Base-by-base conservation (phyloP, 2,329 filamentous ascomycete genomes). In the Thielaviopsis cerberus region DNA sequence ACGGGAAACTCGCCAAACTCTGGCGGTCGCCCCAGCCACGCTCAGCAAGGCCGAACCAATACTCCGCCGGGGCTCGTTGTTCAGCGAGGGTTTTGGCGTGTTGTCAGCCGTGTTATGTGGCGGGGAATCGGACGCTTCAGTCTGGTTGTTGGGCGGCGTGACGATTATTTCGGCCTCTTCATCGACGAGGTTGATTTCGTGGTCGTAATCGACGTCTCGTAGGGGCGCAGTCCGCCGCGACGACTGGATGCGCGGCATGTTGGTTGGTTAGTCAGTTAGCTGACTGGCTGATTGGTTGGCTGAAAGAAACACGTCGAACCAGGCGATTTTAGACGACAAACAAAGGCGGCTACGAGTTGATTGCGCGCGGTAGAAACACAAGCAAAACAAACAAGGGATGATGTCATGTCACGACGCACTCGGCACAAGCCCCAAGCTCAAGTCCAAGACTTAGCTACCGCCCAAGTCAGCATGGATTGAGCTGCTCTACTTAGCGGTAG, bases 111-210 rank as follows among this genome's bases (percentile, higher is more conserved):
- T 27, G 10, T 15, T 30, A 5, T 30, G 27, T 11, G n/a, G n/a
- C n/a, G n/a, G n/a, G n/a, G n/a, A n/a, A n/a, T n/a, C n/a, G n/a
- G n/a, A n/a, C n/a, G n/a, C n/a, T 30, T 30, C 27, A 30, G 27
- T 6, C 27, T 30, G 5, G 5, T 11, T 30, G 11, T 30, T 11
- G 11, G 27, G 27, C 27, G 27, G 27, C 27, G 27, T 30, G 6
- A 8, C 27, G 8, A 45, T 30, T 15, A 17, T 45, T n/a, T 11
- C 53, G 20, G 37, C 62, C 65, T 73, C 72, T 58, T 74, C 71
- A 67, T 88, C 83, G 63, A 86, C 73, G 41, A 90, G 78, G 63
- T 67, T 71, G 66, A 90, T 89, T 67, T 83, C 81, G 69, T 87
- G 85, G 64, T 85, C 81, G 65, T 83, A 84, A 63, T 84, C 80